Conservation (phyloP, 1,139 yeast species). For the Kurtzmaniella quercitrusa region DNA sequence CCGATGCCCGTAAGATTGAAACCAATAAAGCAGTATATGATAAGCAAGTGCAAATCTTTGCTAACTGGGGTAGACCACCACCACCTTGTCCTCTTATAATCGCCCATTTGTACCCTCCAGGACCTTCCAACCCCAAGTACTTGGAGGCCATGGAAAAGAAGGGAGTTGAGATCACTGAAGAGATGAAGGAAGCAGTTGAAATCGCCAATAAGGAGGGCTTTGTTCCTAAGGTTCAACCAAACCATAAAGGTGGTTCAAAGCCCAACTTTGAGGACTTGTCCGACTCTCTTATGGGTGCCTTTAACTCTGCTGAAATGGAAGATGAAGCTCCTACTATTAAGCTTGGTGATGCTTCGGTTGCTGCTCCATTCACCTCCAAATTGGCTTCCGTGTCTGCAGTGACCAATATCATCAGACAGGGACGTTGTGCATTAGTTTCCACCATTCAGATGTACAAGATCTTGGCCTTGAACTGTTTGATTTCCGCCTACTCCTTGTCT, state of each 20-base stretch:
- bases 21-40: conserved; percentile 66
- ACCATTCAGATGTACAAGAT: conserved; percentile 99
- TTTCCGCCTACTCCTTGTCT: conserved; percentile 92
- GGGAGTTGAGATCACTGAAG: conserved; percentile 70
- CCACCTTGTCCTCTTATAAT: conserved; percentile 85
- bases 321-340: conserved; percentile 90
- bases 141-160: conserved; percentile 78
- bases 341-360: conserved; percentile 98
- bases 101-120: conserved; percentile 97
- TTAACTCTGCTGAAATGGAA: conserved; percentile 68
- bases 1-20: conserved; percentile 72
- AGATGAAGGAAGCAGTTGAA: conserved; percentile 58
- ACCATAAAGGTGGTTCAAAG: conserved; percentile 28
- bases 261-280: conserved; percentile 40
- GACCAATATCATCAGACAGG: conserved; percentile 92
- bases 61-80: conserved; percentile 75
- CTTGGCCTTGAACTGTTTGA: conserved; percentile 91
- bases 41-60: conserved; percentile 76
- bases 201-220: conserved; percentile 40
- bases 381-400: conserved; percentile 90
- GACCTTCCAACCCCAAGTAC: conserved; percentile 85
- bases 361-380: conserved; percentile 98
- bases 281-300: conserved; percentile 65
- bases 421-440: conserved; percentile 96
- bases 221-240: conserved; percentile 20